Evolutionary conservation across 2,329 filamentous ascomycete species (phyloP), one percentile per base, ranked within the genome.

Genomic region (Botrytis sinoallii): DNA sequence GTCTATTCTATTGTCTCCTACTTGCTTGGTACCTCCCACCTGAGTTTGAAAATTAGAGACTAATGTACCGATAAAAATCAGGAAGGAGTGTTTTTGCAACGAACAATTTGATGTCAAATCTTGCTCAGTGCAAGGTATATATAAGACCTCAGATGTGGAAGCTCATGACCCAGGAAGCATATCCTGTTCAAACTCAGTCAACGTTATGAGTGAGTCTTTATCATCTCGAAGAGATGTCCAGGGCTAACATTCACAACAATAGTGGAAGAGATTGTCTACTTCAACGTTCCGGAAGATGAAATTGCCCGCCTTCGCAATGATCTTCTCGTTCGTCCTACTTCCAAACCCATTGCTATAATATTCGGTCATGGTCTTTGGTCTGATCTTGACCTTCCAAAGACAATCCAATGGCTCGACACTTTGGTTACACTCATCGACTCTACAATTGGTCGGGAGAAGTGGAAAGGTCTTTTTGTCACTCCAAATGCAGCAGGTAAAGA

Each of bases 71-170:
- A 59, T 42, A 2, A 4, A n/a, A 42, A 3, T 22, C 61, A 79
- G 84, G 72, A 81, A 80, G 59, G 79, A 83, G 22, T 86, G 84
- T 76, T 86, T 86, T 78, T 86, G 85, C 77, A 85, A 85, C 74
- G 83, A 84, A 64, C 85, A 86, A 70, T 86, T 86, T 77, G 83
- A 86, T 79, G 83, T 85, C 69, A 85, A 83, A 75, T 80, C 82
- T n/a, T 86, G 85, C 77, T 85, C 84, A 2, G 81, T 86, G 1
- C 85, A 86, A 75, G 85, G 85, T 8, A 86, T 86, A 63, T 86
- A 83, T 78, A 84, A 82, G 65, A 86, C 84, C 1, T 77, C 81
- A 0, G 85, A 86, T 76, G 85, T 86, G 10, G 71, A 83, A 29
- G 76, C 80, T 59, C 78, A 85, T 74, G 84, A 86, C 72, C 84